Evolutionary conservation across 2,329 filamentous ascomycete genomes (phyloP).

Genomic region (Colletotrichum somersetense): DNA sequence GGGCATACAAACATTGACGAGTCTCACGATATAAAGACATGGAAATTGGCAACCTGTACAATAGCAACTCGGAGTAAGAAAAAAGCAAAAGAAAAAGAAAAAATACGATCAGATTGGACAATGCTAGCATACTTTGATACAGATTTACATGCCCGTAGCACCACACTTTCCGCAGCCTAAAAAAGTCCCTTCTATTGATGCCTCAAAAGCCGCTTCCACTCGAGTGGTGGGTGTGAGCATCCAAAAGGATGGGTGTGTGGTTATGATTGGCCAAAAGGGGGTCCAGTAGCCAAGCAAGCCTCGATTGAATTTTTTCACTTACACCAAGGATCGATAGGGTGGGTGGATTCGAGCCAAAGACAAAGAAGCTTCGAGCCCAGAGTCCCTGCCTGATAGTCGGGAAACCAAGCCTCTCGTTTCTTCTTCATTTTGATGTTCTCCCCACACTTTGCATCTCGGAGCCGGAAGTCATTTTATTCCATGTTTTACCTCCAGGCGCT

Average conservation of each 20-base stretch:
- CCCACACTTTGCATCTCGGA: neutral
- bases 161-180: no score
- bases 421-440: neutral
- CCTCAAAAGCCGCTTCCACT: neutral
- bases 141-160: neutral
- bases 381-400: neutral
- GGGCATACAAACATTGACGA: constrained; percentile 12
- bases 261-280: neutral
- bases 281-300: constrained; percentile 7
- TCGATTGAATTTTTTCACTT: constrained; percentile 10
- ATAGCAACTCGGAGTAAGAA: neutral
- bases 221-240: neutral
- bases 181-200: neutral
- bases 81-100: neutral
- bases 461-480: neutral
- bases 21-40: constrained; percentile 23
- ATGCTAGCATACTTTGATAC: neutral
- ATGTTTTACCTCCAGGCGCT: no score
- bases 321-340: constrained; percentile 1
- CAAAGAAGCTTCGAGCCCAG: neutral
- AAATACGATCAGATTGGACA: neutral
- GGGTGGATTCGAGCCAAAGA: neutral
- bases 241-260: neutral
- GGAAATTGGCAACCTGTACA: constrained; percentile 7
- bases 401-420: neutral